A percentile compares a stretch with the other conserved stretches of the same genome.
phyloP scores from a whole-genome alignment of 176 grass and related monocot genomes.

The Raddia distichophylla region DNA sequence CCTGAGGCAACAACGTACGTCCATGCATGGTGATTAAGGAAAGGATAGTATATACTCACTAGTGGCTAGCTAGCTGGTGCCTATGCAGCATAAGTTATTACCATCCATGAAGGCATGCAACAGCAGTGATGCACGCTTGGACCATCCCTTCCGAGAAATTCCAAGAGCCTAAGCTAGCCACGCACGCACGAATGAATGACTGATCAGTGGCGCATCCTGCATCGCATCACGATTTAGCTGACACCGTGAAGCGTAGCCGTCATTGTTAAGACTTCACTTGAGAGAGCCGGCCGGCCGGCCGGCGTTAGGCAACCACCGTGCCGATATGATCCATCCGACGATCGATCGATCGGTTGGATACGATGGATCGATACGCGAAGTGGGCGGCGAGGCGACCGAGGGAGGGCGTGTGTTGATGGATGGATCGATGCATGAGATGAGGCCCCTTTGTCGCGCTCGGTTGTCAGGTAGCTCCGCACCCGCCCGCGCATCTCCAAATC shows the following conservation, averaged over 20 bases:
- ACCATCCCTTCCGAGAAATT: conserved; percentile 5
- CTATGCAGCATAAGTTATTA: neutral
- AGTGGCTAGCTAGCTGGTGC: neutral
- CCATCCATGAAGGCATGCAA: neutral
- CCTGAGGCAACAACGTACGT: neutral
- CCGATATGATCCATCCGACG: neutral
- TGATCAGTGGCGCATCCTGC: neutral
- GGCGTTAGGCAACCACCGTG: neutral
- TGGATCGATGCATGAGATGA: conserved; percentile 15
- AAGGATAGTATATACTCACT: neutral
- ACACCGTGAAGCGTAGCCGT: conserved; percentile 20
- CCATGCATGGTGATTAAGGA: neutral
- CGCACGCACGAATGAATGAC: neutral
- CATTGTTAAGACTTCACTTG: conserved; percentile 20
- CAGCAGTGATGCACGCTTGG: neutral
- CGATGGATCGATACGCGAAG: conserved; percentile 10
- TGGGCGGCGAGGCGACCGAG: conserved; percentile 9
- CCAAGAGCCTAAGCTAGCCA: conserved; percentile 14
- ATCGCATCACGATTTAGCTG: neutral
- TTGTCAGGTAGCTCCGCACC: conserved; percentile 38
- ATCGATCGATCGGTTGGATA: too few relatives aligned
- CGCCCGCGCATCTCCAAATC: conserved; percentile 43
- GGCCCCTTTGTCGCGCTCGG: conserved; percentile 1
- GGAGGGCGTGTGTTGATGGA: conserved; percentile 40
- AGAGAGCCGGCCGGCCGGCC: neutral